Conservation (phyloP, 1,139 yeast genomes). For the Debaryomyces singareniensis region DNA sequence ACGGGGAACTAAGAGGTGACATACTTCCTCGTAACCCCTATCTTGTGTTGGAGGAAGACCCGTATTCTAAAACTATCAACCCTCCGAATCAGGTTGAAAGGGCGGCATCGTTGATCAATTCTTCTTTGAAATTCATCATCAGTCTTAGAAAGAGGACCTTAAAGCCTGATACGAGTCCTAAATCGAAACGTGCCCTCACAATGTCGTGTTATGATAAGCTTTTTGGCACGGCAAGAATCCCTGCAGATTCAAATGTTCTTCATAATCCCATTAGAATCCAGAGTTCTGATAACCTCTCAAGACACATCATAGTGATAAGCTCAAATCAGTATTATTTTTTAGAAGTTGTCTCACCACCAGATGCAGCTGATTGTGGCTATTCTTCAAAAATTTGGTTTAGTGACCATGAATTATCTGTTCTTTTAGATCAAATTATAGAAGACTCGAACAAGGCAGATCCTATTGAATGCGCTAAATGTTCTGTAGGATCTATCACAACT, state of each 20-base stretch:
- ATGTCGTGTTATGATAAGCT: constrained; percentile 62
- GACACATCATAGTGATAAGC: constrained; percentile 53
- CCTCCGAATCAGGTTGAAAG: constrained; percentile 63
- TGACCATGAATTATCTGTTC: constrained; percentile 47
- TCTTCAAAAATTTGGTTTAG: constrained; percentile 39
- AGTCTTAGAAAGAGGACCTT: constrained; percentile 50
- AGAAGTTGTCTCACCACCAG: constrained; percentile 44
- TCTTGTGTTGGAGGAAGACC: constrained; percentile 66
- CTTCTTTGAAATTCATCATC: constrained; percentile 58
- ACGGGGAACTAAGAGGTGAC: constrained; percentile 59
- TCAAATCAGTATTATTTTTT: constrained; percentile 58
- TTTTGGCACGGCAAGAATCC: constrained; percentile 64
- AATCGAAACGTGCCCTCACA: constrained; percentile 45
- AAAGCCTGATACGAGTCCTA: constrained; percentile 52
- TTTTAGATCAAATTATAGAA: constrained; percentile 44
- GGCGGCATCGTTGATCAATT: constrained; percentile 59
- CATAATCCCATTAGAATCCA: constrained; percentile 13
- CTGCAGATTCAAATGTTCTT: constrained; percentile 21
- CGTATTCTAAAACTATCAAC: constrained; percentile 46
- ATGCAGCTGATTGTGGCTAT: constrained; percentile 19
- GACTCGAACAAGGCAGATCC: constrained; percentile 34
- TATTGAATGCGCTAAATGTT: constrained; percentile 42
- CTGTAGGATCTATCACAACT: constrained; percentile 66
- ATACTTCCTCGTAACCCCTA: constrained; percentile 74
- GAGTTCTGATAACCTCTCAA: constrained; percentile 16